Evolutionary conservation across 495 filamentous ascomycete species (phyloP), one percentile per base, ranked within the genome.

Genomic region (Apiosordaria backusii): DNA sequence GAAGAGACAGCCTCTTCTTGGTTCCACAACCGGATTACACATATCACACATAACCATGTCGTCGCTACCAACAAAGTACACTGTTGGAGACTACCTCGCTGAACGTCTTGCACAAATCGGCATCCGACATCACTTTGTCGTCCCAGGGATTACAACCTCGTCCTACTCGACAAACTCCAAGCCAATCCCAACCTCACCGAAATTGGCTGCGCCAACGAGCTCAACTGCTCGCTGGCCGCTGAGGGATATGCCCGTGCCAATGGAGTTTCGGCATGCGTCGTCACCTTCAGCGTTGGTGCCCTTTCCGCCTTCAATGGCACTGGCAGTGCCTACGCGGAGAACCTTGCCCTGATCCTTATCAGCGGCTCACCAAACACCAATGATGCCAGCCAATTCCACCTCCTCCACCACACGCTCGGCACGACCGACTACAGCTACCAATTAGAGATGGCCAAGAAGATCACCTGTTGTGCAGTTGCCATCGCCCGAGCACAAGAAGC

Each of bases 361-460:
- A 89, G 92, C 26, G 91, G 91, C 4, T 78, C 79, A 18, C 88
- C 88, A 29, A 3, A 82, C 22, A 88, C 82, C 29, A 71, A 79
- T 54, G 81, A 84, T 16, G 82, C 87, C 66, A 76, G 76, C 65
- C 73, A 83, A 63, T 81, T 82, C 65, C 77, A 86, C 68, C 79
- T 94, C n/a, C 82, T 97, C 7, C 93, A 97, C 74, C 93, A 97
- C 73, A 95, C 92, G 1, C 85, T 97, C 18, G 92, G 92, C 25
- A 91, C 93, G 69, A 89, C 90, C 23, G 88, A 93, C 72, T 93
- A 89, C 75, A 86, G 87, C 58, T 90, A 89, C 29, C 95, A 72
- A 66, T 23, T 60, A 26, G 65, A 70, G 63, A 72, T 93, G 75
- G 81, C 85, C 62, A 82, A 87, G 62, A 96, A 96, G 87, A 90